These are phyloP conservation scores for Corylus heterophylla DNA, from an alignment of 306 rosid species.

Conservation along the genomic window DNA sequence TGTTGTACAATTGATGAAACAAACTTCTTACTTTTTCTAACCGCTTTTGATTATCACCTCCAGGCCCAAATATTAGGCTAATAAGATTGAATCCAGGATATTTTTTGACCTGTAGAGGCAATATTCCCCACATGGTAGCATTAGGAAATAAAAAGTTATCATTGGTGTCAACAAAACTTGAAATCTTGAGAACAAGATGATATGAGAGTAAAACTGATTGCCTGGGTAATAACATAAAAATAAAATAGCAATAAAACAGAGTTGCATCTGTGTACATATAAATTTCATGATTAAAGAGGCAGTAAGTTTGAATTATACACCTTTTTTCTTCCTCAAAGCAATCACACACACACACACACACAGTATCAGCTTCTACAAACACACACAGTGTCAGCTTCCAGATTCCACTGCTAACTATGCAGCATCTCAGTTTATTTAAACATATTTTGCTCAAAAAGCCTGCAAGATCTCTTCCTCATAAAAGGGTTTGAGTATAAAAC, in stretches of 20 bases:
- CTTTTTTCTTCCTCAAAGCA: neutral
- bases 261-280: neutral
- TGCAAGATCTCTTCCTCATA: neutral
- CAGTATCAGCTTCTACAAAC: neutral
- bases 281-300: neutral
- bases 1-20: neutral
- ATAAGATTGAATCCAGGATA: slow-evolving; percentile 78
- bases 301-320: neutral
- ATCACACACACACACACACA: neutral
- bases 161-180: neutral
- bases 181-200: neutral
- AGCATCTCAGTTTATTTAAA: neutral
- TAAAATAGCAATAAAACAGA: neutral
- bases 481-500: neutral
- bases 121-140: slow-evolving; percentile 29
- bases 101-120: slow-evolving; percentile 65
- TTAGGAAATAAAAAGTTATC: slow-evolving; percentile 6
- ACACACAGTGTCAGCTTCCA: neutral
- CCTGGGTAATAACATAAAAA: neutral
- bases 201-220: neutral
- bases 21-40: slow-evolving; percentile 70
- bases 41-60: slow-evolving; percentile 81
- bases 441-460: neutral
- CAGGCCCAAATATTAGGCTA: slow-evolving; percentile 72
- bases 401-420: neutral